A percentile compares a stretch with the other conserved stretches of the same genome.
Evolutionary conservation across 352 stramenopile genomes (phyloP).

Genomic region (Aphanomyces cochlioides): DNA sequence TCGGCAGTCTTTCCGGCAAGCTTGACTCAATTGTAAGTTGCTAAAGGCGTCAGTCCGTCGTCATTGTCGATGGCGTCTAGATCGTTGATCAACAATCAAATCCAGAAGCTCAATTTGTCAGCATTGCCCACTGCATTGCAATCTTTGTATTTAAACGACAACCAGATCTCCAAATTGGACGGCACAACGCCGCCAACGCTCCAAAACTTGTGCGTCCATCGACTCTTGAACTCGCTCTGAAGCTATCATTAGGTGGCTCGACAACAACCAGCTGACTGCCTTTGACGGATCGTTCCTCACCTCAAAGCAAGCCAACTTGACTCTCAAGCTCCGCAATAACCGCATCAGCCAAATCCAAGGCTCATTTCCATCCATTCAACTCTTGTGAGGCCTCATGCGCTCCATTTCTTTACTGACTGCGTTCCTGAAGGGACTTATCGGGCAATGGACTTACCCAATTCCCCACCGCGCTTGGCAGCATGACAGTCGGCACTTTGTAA

Average conservation of each 20-base stretch:
- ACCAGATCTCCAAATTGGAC: background rate
- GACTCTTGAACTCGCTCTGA: background rate
- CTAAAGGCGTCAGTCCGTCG: background rate
- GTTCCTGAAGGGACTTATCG: no score
- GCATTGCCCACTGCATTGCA: background rate
- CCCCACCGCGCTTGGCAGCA: no score
- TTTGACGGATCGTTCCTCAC: background rate
- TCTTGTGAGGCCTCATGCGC: no score
- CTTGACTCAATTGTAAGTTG: background rate
- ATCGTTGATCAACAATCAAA: background rate
- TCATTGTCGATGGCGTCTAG: background rate
- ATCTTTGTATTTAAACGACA: conserved; percentile 5
- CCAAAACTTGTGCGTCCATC: background rate
- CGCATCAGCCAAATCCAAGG: background rate
- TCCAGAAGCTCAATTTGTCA: background rate
- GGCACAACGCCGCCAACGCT: background rate
- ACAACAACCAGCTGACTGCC: background rate
- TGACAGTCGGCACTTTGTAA: no score
- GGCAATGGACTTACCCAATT: no score
- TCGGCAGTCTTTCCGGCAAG: background rate
- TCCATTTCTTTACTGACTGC: no score
- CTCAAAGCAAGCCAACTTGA: background rate
- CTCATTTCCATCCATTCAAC: background rate
- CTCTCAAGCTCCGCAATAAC: background rate
- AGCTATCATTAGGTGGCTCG: background rate